phyloP scores from a whole-genome alignment of 202 grass and related monocot genomes.

The Zoysia matrella region DNA sequence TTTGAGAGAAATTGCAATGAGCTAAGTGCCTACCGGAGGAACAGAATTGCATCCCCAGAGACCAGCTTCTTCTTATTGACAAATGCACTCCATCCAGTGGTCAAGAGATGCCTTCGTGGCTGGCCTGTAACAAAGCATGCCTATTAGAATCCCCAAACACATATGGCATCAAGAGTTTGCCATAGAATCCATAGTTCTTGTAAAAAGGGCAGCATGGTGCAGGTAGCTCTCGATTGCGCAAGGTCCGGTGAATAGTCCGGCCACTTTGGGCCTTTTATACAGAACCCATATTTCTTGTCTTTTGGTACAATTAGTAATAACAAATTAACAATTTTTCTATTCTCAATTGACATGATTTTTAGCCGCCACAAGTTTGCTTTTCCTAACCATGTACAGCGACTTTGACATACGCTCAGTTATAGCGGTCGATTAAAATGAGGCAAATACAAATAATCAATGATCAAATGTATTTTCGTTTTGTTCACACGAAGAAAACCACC shows the following conservation, averaged over 20 bases:
- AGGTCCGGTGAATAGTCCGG: no score
- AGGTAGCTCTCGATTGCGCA: no score
- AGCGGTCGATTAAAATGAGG: neutral
- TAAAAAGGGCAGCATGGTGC: no score
- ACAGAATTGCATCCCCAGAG: constrained; percentile 87
- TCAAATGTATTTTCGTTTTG: neutral
- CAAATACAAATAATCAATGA: constrained; percentile 33
- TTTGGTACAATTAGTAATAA: neutral
- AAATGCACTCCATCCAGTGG: constrained; percentile 96
- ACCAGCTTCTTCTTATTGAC: constrained; percentile 92
- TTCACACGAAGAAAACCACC: constrained; percentile 9
- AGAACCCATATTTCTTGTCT: neutral
- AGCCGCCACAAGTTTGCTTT: neutral
- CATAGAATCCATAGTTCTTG: no score
- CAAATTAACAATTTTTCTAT: neutral
- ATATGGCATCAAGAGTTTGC: no score
- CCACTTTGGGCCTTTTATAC: no score
- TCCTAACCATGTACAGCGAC: neutral
- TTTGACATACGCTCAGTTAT: neutral
- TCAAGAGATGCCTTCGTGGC: constrained; percentile 92
- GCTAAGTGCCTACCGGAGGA: constrained; percentile 69
- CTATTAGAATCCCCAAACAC: no score
- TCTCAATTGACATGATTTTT: neutral
- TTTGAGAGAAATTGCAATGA: neutral
- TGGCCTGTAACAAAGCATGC: constrained; percentile 69